Conservation (phyloP, 495 filamentous ascomycete species). For the Ascobolus immersus region DNA sequence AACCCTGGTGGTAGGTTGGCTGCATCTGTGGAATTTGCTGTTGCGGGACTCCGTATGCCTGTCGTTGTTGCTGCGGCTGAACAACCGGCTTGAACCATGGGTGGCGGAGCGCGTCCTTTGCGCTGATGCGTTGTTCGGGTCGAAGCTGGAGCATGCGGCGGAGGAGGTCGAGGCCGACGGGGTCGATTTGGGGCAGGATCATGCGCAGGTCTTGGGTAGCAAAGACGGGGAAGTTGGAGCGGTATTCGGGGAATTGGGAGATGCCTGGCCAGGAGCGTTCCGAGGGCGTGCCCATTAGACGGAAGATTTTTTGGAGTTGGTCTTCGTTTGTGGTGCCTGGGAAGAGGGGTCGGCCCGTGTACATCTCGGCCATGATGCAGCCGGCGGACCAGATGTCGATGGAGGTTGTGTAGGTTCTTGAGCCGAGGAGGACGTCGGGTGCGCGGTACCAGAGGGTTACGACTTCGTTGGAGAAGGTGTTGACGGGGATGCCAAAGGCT, state of each 20-base stretch:
- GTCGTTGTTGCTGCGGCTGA: conserved; percentile 25
- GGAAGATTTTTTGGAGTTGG: conserved; percentile 84
- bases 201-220: conserved; percentile 70
- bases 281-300: conserved; percentile 85
- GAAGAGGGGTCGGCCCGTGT: conserved; percentile 75
- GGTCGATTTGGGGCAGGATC: conserved; percentile 77
- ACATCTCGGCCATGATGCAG: conserved; percentile 98
- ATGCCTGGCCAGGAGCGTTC: conserved; percentile 86
- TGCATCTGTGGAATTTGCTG: conserved; percentile 13
- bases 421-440: conserved; percentile 75
- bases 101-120: conserved; percentile 59
- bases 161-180: conserved; percentile 58
- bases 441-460: conserved; percentile 93
- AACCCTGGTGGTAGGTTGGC: conserved; percentile 17
- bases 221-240: conserved; percentile 75
- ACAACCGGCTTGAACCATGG: conserved; percentile 68
- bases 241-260: conserved; percentile 76
- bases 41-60: conserved; percentile 4
- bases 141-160: conserved; percentile 76
- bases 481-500: conserved; percentile 89
- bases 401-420: conserved; percentile 81
- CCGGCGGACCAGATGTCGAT: conserved; percentile 97
- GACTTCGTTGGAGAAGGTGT: conserved; percentile 94
- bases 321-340: conserved; percentile 92
- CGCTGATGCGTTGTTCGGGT: conserved; percentile 74